Evolutionary conservation across 129 eudicot genomes (phyloP), one percentile per base, ranked within the genome.

Genomic region (Smallanthus sonchifolius): DNA sequence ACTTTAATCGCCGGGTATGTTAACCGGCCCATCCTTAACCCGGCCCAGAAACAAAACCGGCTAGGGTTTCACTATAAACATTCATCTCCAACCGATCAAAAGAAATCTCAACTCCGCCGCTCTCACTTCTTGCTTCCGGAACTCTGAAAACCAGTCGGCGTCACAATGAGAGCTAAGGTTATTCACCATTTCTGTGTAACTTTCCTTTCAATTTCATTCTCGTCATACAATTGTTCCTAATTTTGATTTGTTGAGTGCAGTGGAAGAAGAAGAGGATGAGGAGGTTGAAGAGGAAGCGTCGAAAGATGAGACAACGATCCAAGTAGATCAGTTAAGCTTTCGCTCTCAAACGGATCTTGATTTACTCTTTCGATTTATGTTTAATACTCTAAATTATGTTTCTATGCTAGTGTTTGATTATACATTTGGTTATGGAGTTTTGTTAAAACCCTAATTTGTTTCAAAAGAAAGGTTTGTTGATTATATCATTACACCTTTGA

Each of bases 261-360:
- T 84, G 85, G 88, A 84, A 84, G 88, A 84, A 84, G 83, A 84
- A 84, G 85, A 77, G 87, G 37, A 83, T 83, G 87, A 83, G 87
- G 84, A 75, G 84, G 52, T 75, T 80, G 87, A 84, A 84, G 83
- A 84, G 88, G 85, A 84, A 84, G 85, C 85, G 88, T 45, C 77
- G 85, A 81, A 84, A 84, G 88, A 84, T 84, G 88, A 81, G 88
- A 57, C 65, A 57, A 28, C 38, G 65, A 57, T 57, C 64, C 38
- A 57, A 57, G 64, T 57, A 57, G 65, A 57, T 57, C 37, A 1
- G 19, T 5, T 3, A n/a, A 7, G 3, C 38, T 17, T 51, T 16
- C 4, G n/a, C 3, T 57, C 2, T 49, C 2, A 42, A 42, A 2
- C 47, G 6, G 47, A 42, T 42, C 15, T 49, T 28, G 16, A 10